phyloP scores from a whole-genome alignment of 129 eudicot species.

The Flaveria ramosissima region DNA sequence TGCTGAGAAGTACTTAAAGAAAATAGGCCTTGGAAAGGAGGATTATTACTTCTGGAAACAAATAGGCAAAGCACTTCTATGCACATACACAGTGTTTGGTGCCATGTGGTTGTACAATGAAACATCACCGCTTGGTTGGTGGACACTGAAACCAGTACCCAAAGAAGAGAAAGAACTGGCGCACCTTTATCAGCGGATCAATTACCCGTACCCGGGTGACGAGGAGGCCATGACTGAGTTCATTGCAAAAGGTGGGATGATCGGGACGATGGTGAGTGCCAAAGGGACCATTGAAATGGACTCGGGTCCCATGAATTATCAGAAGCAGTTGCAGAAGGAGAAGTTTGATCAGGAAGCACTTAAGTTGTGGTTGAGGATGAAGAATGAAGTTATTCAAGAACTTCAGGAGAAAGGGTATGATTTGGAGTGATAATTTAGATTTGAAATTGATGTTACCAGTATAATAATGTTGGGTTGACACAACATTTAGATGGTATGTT shows the following conservation, averaged over 20 bases:
- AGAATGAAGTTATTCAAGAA: slow-evolving; percentile 84
- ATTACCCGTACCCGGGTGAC: slow-evolving; percentile 93
- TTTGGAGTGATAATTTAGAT: slow-evolving; percentile 45
- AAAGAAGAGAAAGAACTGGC: slow-evolving; percentile 91
- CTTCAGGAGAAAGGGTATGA: slow-evolving; percentile 87
- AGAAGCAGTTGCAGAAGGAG: slow-evolving; percentile 91
- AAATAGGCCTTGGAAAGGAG: slow-evolving; percentile 76
- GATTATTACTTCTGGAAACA: slow-evolving; percentile 82
- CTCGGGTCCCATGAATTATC: slow-evolving; percentile 62
- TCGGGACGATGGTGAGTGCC: slow-evolving; percentile 80
- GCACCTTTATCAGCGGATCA: slow-evolving; percentile 69
- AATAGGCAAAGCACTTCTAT: slow-evolving; percentile 74
- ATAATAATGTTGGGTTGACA: slow-evolving; percentile 19
- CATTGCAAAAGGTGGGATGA: slow-evolving; percentile 88
- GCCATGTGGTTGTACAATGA: slow-evolving; percentile 84
- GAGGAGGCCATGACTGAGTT: slow-evolving; percentile 93
- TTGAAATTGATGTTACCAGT: slow-evolving; percentile 12
- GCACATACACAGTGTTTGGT: slow-evolving; percentile 77
- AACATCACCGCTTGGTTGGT: slow-evolving; percentile 96
- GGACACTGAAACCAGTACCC: slow-evolving; percentile 83
- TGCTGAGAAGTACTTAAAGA: slow-evolving; percentile 65
- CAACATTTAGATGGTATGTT: background rate
- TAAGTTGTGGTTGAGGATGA: slow-evolving; percentile 94
- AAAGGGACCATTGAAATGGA: slow-evolving; percentile 77
- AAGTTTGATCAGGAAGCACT: slow-evolving; percentile 84